phyloP scores from a whole-genome alignment of 495 filamentous ascomycete species.

The Pseudotulostoma volvatum region DNA sequence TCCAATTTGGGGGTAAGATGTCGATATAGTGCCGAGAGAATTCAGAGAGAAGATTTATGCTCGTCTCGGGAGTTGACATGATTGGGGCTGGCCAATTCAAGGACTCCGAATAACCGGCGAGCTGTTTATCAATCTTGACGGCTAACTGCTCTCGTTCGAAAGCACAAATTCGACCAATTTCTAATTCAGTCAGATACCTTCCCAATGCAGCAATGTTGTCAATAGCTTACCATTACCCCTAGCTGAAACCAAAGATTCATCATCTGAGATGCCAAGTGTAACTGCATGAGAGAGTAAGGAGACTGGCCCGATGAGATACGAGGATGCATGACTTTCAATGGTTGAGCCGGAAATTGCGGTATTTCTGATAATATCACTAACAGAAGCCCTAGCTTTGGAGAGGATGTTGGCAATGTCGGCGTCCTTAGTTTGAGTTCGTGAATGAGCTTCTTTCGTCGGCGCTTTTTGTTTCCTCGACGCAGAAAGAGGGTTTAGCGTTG shows the following conservation, averaged over 20 bases:
- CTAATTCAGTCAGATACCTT: conserved; percentile 11
- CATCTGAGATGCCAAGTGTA: conserved; percentile 13
- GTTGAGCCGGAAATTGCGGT: conserved; percentile 28
- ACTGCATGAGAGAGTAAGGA: conserved; percentile 31
- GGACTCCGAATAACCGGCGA: conserved; percentile 25
- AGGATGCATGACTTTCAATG: conserved; percentile 28
- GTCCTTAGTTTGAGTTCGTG: conserved; percentile 18
- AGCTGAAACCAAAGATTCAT: conserved; percentile 24
- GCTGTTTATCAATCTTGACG: conserved; percentile 27
- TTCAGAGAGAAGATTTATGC: conserved; percentile 15
- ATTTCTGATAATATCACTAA: conserved; percentile 22
- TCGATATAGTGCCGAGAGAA: conserved; percentile 28
- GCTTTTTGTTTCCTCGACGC: conserved; percentile 14
- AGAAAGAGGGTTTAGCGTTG: conserved; percentile 2
- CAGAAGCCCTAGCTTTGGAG: conserved; percentile 23
- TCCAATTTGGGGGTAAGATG: conserved; percentile 71
- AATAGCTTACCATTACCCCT: conserved; percentile 26
- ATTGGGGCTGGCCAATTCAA: conserved; percentile 22
- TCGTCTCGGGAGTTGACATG: conserved; percentile 8
- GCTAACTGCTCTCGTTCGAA: conserved; percentile 29
- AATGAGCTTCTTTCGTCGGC: conserved; percentile 14
- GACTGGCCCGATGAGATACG: conserved; percentile 29
- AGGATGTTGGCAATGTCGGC: conserved; percentile 28
- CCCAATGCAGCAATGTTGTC: neutral
- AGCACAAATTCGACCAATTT: conserved; percentile 30